Evolutionary conservation across 768 basidiomycete genomes (phyloP).

Genomic region (Leccinum variicolor): DNA sequence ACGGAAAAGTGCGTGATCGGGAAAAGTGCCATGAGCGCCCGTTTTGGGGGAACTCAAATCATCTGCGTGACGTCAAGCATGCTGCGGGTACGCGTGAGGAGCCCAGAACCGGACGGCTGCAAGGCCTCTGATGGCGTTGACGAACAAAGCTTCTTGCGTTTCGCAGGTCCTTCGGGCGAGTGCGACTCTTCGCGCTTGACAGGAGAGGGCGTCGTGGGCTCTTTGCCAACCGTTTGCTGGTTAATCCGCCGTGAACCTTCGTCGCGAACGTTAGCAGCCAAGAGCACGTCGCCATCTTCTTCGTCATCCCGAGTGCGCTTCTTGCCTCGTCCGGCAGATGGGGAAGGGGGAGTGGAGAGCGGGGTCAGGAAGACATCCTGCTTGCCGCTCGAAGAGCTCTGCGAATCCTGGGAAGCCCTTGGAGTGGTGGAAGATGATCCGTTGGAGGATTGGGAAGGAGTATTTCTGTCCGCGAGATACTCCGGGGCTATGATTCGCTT

Average conservation of each 20-base stretch:
- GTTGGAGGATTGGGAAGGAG: neutral
- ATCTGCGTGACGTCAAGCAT: conserved; percentile 1
- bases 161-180: neutral
- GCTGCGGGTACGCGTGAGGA: conserved; percentile 1
- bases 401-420: neutral
- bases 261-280: neutral
- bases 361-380: neutral
- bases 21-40: neutral
- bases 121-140: neutral
- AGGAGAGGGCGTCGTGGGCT: neutral
- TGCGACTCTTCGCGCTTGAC: conserved; percentile 1
- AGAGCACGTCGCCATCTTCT: neutral
- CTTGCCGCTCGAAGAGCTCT: neutral
- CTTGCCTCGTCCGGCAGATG: conserved; percentile 5
- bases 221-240: neutral
- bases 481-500: conserved; percentile 7
- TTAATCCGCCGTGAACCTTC: neutral
- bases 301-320: conserved; percentile 17
- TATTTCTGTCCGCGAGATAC: neutral
- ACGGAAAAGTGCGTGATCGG: neutral
- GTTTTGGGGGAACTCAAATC: neutral
- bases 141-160: conserved; percentile 14
- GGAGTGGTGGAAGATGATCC: neutral
- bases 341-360: conserved; percentile 9
- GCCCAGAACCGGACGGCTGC: neutral